A percentile compares a stretch with the other conserved stretches of the same genome.
phyloP scores from a whole-genome alignment of 257 asterid species.

The Jasminum sambac region DNA sequence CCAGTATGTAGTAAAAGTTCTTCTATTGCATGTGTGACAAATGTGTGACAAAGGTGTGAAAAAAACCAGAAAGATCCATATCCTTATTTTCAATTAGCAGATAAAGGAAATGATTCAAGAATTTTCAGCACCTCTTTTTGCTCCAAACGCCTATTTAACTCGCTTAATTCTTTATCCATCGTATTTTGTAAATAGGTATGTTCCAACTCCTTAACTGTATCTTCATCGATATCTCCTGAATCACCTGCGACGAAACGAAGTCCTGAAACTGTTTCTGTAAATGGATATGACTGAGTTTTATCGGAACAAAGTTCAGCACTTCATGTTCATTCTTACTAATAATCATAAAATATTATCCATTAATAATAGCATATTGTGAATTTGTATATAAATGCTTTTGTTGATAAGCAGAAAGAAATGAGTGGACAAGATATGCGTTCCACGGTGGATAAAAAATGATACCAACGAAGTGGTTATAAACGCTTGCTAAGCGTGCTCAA shows the following conservation, averaged over 20 bases:
- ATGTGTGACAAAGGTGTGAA: background rate
- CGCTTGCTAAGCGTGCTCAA: too few relatives aligned
- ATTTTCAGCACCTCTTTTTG: conserved; percentile 71
- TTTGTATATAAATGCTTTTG: too few relatives aligned
- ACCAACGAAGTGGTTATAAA: too few relatives aligned
- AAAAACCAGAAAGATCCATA: background rate
- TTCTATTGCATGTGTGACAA: background rate
- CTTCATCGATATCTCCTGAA: conserved; percentile 83
- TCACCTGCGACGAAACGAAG: conserved; percentile 57
- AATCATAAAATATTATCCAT: too few relatives aligned
- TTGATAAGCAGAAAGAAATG: too few relatives aligned
- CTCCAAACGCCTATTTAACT: conserved; percentile 81
- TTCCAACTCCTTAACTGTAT: conserved; percentile 88
- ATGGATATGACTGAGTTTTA: background rate
- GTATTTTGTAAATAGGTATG: conserved; percentile 89
- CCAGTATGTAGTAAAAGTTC: background rate
- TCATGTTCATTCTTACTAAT: background rate
- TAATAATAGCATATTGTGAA: too few relatives aligned
- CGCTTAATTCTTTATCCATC: conserved; percentile 88
- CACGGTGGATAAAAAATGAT: too few relatives aligned
- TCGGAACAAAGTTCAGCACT: conserved; percentile 7
- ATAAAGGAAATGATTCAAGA: conserved; percentile 8
- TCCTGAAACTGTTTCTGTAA: conserved; percentile 9
- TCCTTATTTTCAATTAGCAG: background rate
- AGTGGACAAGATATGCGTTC: too few relatives aligned